phyloP scores from a whole-genome alignment of 2,329 filamentous ascomycete genomes.

The Boeremia lycopersici region DNA sequence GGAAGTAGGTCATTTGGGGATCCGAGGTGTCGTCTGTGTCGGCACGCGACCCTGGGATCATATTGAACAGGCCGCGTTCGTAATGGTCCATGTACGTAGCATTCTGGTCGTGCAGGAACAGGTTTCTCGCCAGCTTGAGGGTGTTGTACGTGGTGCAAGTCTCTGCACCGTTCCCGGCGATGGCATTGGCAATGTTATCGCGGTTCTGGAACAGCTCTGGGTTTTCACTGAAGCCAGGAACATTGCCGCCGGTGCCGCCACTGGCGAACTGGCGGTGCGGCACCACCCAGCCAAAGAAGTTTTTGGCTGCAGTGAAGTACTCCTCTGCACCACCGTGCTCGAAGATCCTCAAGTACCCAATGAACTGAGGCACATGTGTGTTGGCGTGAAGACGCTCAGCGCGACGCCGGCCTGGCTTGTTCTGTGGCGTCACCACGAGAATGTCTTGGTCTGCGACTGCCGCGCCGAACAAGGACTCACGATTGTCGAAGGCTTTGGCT shows the following conservation, averaged over 20 bases:
- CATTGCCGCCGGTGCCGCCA: neutral
- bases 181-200: slow-evolving; percentile 6
- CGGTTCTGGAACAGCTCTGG: slow-evolving; percentile 6
- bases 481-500: slow-evolving; percentile 2
- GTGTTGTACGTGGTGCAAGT: slow-evolving; percentile 9
- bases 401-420: slow-evolving; percentile 2
- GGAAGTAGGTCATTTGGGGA: slow-evolving; percentile 5
- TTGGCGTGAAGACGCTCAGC: slow-evolving; percentile 6
- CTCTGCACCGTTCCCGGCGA: slow-evolving; percentile 3
- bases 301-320: slow-evolving; percentile 3
- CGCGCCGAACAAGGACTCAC: slow-evolving; percentile 4
- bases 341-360: slow-evolving; percentile 1
- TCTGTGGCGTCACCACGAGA: neutral
- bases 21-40: neutral
- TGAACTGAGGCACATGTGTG: slow-evolving; percentile 2
- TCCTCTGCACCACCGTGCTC: slow-evolving; percentile 1
- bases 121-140: slow-evolving; percentile 2
- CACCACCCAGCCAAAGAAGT: slow-evolving; percentile 3
- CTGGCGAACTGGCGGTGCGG: slow-evolving; percentile 4
- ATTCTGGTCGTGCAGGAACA: slow-evolving; percentile 6
- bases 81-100: slow-evolving; percentile 10
- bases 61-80: slow-evolving; percentile 4
- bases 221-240: slow-evolving; percentile 4
- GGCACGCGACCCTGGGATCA: slow-evolving; percentile 6
- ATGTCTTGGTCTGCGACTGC: slow-evolving; percentile 1